phyloP scores from a whole-genome alignment of 306 rosid species.

The Quillaja saponaria region DNA sequence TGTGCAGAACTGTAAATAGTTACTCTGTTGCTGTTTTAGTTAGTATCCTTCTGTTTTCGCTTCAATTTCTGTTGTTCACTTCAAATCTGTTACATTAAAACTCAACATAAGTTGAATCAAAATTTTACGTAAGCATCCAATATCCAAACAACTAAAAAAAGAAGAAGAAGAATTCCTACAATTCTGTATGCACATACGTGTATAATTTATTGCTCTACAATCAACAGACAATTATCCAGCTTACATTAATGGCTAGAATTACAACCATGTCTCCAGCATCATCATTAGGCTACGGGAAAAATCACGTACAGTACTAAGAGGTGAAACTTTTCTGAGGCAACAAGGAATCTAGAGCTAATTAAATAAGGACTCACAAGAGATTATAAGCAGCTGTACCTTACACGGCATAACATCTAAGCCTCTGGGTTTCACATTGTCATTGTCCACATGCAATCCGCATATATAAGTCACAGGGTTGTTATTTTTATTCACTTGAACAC shows the following conservation, averaged over 20 bases:
- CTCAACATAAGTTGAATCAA: conserved; percentile 9
- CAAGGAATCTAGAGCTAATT: conserved; percentile 18
- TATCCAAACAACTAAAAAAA: conserved; percentile 1
- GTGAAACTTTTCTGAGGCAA: conserved; percentile 9
- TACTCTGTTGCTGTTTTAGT: conserved; percentile 22
- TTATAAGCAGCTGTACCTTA: too few species aligned
- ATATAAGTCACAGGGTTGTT: too few species aligned
- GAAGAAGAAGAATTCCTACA: conserved; percentile 12
- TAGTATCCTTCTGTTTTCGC: conserved; percentile 21
- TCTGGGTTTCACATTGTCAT: too few species aligned
- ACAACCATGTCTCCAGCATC: conserved; percentile 23
- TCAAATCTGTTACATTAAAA: conserved; percentile 1
- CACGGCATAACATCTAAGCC: not conserved
- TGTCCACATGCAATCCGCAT: too few species aligned
- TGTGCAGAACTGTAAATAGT: conserved; percentile 21
- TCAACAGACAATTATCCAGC: too few species aligned
- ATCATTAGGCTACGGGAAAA: conserved; percentile 3
- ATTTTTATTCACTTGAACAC: too few species aligned
- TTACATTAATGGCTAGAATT: too few species aligned
- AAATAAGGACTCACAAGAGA: not conserved
- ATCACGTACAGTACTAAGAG: conserved; percentile 10
- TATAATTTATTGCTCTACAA: too few species aligned
- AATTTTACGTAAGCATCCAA: not conserved
- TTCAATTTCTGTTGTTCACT: conserved; percentile 2
- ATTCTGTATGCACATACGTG: too few species aligned